Evolutionary conservation across 768 basidiomycete species (phyloP).

Genomic region (Infundibulicybe gibba): DNA sequence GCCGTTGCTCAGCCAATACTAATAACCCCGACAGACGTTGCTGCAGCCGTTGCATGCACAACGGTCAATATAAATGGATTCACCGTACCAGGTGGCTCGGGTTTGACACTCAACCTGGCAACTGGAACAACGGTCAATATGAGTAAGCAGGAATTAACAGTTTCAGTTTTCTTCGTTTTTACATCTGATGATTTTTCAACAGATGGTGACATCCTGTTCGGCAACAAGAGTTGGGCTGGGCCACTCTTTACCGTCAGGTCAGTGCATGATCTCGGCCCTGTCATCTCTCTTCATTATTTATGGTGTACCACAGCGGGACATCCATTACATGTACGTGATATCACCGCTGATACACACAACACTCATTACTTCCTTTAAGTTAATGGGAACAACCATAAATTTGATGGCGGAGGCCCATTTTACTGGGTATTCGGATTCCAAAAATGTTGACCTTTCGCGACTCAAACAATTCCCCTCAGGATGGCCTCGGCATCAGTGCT

Average conservation of each 20-base stretch:
- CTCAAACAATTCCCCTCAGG: slow-evolving; percentile 15
- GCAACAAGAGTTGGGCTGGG: slow-evolving; percentile 46
- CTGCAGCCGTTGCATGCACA: slow-evolving; percentile 48
- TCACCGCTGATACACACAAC: too few species aligned
- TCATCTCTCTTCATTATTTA: not conserved
- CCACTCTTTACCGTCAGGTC: slow-evolving; percentile 52
- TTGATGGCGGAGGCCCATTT: slow-evolving; percentile 40
- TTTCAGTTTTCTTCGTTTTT: not conserved
- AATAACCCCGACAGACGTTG: slow-evolving; percentile 31
- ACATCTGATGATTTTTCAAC: not conserved
- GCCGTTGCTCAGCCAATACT: not conserved
- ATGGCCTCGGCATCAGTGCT: slow-evolving; percentile 33
- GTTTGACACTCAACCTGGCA: slow-evolving; percentile 41
- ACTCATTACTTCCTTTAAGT: slow-evolving; percentile 15
- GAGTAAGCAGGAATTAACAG: slow-evolving; percentile 30
- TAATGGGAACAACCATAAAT: slow-evolving; percentile 37
- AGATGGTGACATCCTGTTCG: slow-evolving; percentile 61
- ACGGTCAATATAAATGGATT: slow-evolving; percentile 55
- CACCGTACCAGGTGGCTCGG: slow-evolving; percentile 52
- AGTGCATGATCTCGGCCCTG: slow-evolving; percentile 1
- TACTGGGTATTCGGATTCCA: slow-evolving; percentile 30
- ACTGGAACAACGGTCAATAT: slow-evolving; percentile 55
- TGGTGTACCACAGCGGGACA: slow-evolving; percentile 31
- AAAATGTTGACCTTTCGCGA: too few species aligned
- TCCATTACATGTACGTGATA: slow-evolving; percentile 41